Evolutionary conservation across 495 filamentous ascomycete genomes (phyloP), one percentile per base, ranked within the genome.

Genomic region (Chaetomium cochliodes): DNA sequence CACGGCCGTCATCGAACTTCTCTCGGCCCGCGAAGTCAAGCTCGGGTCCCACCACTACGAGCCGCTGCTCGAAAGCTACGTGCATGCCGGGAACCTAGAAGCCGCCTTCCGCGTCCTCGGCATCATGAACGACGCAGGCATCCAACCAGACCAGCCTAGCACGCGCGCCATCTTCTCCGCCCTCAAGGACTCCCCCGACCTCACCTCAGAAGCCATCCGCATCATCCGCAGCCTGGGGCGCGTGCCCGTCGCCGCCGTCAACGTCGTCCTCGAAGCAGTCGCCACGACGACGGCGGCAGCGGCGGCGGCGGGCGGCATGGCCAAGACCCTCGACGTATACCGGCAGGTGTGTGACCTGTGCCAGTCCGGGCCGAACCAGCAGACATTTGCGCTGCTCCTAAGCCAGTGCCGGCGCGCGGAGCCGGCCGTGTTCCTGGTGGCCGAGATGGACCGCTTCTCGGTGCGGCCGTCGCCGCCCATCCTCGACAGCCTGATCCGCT

Each of bases 1-100:
- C 13, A 85, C 85, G 13, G 78, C 83, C 59, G 88, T 85, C 46
- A 80, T 92, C 66, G 82, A 84, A 49, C 70, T 80, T 46, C 80
- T 89, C 20, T 82, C 82, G 0, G 72, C 81, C 5, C 80, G 85
- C 16, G 82, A 79, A 2, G 72, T 82, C 23, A 73, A 79, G 42
- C 80, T 91, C 33, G 74, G 80, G 3, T 66, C 80, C 5, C 81
- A 87, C 55, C 90, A 96, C 70, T 96, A 94, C 76, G 90, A 93
- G 73, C 80, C 84, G 33, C 80, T 97, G 18, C 71, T 92, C 22
- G 84, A 89, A 61, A 80, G 86, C 41, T 89, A 96, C 71, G 73
- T 83, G n/a, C 71, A 68, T n/a, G 72, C 75, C 6, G 81, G 80
- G 1, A 83, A 88, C 60, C 63, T 90, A 12, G 70, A 65, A 37